A percentile compares a stretch with the other conserved stretches of the same genome.
Evolutionary conservation across 1,139 yeast species (phyloP).

Genomic region (Debaryomyces psychrophilus): DNA sequence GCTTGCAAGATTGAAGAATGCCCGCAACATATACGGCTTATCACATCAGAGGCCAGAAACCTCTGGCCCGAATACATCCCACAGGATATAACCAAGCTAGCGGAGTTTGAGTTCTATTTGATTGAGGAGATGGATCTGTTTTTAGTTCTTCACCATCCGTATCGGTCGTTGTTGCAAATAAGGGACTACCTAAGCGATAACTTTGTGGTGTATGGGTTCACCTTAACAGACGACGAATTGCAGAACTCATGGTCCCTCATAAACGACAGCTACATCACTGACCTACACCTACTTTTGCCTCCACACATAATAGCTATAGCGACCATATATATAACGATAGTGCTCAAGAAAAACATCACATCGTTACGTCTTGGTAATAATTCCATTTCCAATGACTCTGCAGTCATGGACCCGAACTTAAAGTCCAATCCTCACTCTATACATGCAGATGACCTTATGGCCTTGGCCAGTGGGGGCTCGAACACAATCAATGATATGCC

Average conservation of each 20-base stretch:
- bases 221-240: slow-evolving; percentile 65
- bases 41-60: slow-evolving; percentile 82
- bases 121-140: slow-evolving; percentile 87
- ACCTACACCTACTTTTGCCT: slow-evolving; percentile 76
- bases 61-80: slow-evolving; percentile 96
- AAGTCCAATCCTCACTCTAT: slow-evolving; percentile 17
- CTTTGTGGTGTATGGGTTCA: slow-evolving; percentile 32
- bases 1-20: slow-evolving; percentile 95
- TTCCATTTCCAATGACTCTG: slow-evolving; percentile 4
- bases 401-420: slow-evolving; percentile 8
- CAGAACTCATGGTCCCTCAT: slow-evolving; percentile 89
- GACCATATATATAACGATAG: slow-evolving; percentile 73
- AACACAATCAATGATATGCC: slow-evolving; percentile 4
- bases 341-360: slow-evolving; percentile 49
- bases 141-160: slow-evolving; percentile 86
- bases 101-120: slow-evolving; percentile 92
- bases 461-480: slow-evolving; percentile 21
- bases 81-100: slow-evolving; percentile 88
- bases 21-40: slow-evolving; percentile 87
- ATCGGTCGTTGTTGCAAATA: slow-evolving; percentile 70
- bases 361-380: slow-evolving; percentile 22
- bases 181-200: slow-evolving; percentile 43
- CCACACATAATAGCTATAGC: slow-evolving; percentile 91
- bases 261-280: slow-evolving; percentile 89
- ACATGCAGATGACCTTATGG: slow-evolving; percentile 47